phyloP scores from a whole-genome alignment of 495 filamentous ascomycete species.

The Sordaria brevicollis region DNA sequence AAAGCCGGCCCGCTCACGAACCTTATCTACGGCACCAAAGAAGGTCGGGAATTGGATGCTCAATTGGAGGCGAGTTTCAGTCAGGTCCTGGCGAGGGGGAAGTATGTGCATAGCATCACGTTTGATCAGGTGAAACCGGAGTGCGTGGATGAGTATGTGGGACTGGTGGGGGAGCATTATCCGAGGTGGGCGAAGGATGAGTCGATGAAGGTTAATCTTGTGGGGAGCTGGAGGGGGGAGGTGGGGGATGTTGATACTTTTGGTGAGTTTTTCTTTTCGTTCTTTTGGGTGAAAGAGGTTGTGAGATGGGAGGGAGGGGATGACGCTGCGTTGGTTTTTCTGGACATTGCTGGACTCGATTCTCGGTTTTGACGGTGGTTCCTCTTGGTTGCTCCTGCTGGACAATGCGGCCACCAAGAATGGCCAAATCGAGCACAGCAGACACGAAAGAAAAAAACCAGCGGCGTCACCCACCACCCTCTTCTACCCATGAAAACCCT shows the following conservation, averaged over 20 bases:
- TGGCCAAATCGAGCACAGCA: too few relatives aligned
- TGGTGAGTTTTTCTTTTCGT: slow-evolving; percentile 46
- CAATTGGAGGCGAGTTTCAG: slow-evolving; percentile 93
- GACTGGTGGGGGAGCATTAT: slow-evolving; percentile 88
- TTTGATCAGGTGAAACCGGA: slow-evolving; percentile 95
- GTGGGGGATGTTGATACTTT: slow-evolving; percentile 98
- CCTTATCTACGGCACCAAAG: slow-evolving; percentile 92
- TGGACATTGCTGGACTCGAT: too few relatives aligned
- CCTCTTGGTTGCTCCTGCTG: too few relatives aligned
- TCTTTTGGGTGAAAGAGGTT: neutral
- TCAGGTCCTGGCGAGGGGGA: slow-evolving; percentile 86
- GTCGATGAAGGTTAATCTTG: slow-evolving; percentile 88
- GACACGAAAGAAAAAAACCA: too few relatives aligned
- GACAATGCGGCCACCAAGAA: too few relatives aligned
- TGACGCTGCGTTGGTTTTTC: neutral
- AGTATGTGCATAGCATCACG: slow-evolving; percentile 97
- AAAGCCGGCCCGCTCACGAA: slow-evolving; percentile 48
- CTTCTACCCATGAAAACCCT: too few relatives aligned
- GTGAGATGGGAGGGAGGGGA: neutral
- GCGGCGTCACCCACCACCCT: too few relatives aligned
- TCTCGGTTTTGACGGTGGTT: too few relatives aligned
- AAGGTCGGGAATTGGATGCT: slow-evolving; percentile 81
- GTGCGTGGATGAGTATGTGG: slow-evolving; percentile 87
- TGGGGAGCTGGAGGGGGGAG: slow-evolving; percentile 97
- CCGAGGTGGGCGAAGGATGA: slow-evolving; percentile 68